These are phyloP conservation scores for Basipetospora chlamydospora DNA, from an alignment of 2,329 filamentous ascomycete species.

Conservation along the genomic window DNA sequence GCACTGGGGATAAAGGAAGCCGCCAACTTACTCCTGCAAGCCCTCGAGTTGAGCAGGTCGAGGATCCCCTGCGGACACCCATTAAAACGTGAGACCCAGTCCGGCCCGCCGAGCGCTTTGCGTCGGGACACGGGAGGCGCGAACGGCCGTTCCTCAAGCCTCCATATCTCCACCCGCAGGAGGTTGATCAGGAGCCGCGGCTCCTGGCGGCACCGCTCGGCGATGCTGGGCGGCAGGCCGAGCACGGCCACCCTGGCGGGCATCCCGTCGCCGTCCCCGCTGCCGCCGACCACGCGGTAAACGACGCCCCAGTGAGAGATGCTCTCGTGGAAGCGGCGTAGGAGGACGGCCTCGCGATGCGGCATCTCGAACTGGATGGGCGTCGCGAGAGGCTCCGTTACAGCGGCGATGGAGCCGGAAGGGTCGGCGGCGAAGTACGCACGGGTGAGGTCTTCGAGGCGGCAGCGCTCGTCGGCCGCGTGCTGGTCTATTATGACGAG, in stretches of 20 bases:
- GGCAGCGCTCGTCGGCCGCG: conserved; percentile 79
- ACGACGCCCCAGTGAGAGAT: conserved; percentile 65
- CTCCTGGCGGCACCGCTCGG: conserved; percentile 60
- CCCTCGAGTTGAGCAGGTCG: conserved; percentile 60
- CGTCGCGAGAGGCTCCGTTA: conserved; percentile 27
- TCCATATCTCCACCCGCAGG: conserved; percentile 62
- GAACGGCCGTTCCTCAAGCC: conserved; percentile 32
- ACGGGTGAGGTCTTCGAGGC: conserved; percentile 57
- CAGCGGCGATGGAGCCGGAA: conserved; percentile 9
- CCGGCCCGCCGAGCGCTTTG: neutral
- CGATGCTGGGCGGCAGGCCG: conserved; percentile 54
- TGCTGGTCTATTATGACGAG: conserved; percentile 84
- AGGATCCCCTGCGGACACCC: conserved; percentile 62
- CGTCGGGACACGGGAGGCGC: neutral
- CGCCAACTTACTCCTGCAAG: conserved; percentile 48
- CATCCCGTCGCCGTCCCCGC: neutral
- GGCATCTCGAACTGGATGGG: conserved; percentile 53
- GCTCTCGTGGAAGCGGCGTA: conserved; percentile 35
- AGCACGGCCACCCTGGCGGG: conserved; percentile 29
- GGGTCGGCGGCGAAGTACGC: conserved; percentile 26
- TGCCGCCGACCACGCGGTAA: conserved; percentile 31
- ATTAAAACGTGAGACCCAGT: conserved; percentile 51
- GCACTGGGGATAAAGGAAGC: neutral
- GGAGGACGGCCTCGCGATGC: conserved; percentile 40
- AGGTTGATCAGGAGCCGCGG: conserved; percentile 60